phyloP scores from a whole-genome alignment of 139 green algal genomes.

The Micractinium sp. region DNA sequence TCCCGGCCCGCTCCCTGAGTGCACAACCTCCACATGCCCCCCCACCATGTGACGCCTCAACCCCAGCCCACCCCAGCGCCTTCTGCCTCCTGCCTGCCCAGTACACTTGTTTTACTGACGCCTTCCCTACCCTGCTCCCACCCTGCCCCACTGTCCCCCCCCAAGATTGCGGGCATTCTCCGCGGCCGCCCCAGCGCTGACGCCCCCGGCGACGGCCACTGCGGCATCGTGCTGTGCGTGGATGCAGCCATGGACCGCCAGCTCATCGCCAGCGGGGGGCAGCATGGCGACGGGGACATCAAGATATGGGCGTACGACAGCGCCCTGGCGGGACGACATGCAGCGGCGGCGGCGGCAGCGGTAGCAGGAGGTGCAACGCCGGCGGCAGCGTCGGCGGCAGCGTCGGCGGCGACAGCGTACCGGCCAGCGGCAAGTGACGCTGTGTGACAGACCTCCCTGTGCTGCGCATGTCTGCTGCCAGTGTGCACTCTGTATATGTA shows the following conservation, averaged over 20 bases:
- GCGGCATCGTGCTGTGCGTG: conserved; percentile 42
- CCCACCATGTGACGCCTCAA: background rate
- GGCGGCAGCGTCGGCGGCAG: no score
- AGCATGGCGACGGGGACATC: conserved; percentile 67
- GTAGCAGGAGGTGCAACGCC: no score
- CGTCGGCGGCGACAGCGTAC: no score
- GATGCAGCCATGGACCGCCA: background rate
- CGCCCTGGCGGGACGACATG: background rate
- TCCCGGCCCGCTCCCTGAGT: background rate
- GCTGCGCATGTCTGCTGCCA: no score
- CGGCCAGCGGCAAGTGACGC: no score
- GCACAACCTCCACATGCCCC: background rate
- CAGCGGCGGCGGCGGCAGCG: background rate
- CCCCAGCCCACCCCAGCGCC: no score
- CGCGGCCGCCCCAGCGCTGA: conserved; percentile 40
- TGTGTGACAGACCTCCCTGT: no score
- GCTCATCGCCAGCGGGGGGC: conserved; percentile 54
- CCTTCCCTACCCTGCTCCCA: background rate
- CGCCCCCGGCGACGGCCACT: conserved; percentile 60
- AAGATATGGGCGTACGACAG: conserved; percentile 69
- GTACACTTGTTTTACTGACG: background rate
- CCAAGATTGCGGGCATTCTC: conserved; percentile 38
- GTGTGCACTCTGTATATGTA: no score
- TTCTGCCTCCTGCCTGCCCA: no score
- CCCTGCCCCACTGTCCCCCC: background rate